These are phyloP conservation scores for Fusarium sp. DNA, from an alignment of 2,329 filamentous ascomycete species.

Conservation along the genomic window DNA sequence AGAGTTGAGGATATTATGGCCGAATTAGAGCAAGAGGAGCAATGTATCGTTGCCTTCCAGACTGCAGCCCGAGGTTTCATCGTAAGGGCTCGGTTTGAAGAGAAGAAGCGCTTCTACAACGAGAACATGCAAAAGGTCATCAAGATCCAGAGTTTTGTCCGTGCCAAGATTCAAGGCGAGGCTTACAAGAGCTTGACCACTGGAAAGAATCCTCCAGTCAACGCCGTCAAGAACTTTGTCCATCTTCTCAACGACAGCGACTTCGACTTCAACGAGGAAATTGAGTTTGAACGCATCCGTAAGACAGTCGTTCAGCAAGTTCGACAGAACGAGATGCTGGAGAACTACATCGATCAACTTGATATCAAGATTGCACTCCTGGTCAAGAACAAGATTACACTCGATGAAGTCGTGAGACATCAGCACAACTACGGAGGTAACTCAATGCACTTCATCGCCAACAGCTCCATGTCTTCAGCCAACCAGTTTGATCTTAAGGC, in stretches of 20 bases:
- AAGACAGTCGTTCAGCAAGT: slow-evolving; percentile 98
- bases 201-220: slow-evolving; percentile 95
- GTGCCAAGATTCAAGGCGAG: slow-evolving; percentile 94
- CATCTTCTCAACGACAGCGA: slow-evolving; percentile 98
- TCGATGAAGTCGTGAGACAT: slow-evolving; percentile 96
- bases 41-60: slow-evolving; percentile 78
- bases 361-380: slow-evolving; percentile 98
- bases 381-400: slow-evolving; percentile 99
- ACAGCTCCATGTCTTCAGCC: slow-evolving; percentile 85
- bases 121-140: slow-evolving; percentile 99
- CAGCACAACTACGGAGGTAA: slow-evolving; percentile 96
- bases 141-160: slow-evolving; percentile 97
- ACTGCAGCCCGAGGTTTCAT: slow-evolving; percentile 76
- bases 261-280: slow-evolving; percentile 98
- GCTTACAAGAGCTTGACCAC: slow-evolving; percentile 97
- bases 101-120: slow-evolving; percentile 88
- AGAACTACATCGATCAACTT: slow-evolving; percentile 97
- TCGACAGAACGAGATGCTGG: slow-evolving; percentile 93
- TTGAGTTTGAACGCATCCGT: slow-evolving; percentile 93
- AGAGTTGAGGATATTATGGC: slow-evolving; percentile 77
- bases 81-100: slow-evolving; percentile 78
- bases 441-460: slow-evolving; percentile 84
- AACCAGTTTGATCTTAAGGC: slow-evolving; percentile 98
- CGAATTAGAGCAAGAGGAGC: slow-evolving; percentile 84
- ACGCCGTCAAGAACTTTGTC: slow-evolving; percentile 97